Evolutionary conservation across 2,329 filamentous ascomycete species (phyloP), one percentile per base, ranked within the genome.

Genomic region (Cordyceps pruinosa): DNA sequence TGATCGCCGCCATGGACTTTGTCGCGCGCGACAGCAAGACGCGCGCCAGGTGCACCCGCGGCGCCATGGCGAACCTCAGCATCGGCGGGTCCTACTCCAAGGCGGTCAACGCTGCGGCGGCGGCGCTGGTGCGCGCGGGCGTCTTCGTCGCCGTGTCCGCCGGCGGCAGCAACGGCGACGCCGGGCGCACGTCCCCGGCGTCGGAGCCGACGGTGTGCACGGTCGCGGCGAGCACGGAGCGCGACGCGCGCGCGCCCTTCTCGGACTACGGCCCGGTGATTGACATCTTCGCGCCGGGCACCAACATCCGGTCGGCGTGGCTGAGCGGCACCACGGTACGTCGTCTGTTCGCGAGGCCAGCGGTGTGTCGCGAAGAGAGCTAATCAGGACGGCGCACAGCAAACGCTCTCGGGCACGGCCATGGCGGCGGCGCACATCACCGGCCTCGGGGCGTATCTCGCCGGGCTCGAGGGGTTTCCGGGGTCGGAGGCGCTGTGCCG

Each of bases 121-220:
- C 68, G 10, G 68, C 68, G 44, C 68, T 77, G 30, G 69, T 77
- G 60, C 59, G 59, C 23, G 65, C 68, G 1, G 77, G 77, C 32
- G 68, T 80, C 54, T 77, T 78, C 56, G 69, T 79, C 30, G 75
- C 74, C 56, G 78, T 79, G 8, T 78, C 79, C 5, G 79, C 78
- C 15, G 79, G 79, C 34, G 81, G 81, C 50, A 56, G 52, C 51
- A 61, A 61, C 39, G 28, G 42, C 10, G 60, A 63, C 23, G 61
- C 58, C 1, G 56, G 47, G 10, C 17, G 42, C 35, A 52, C 42
- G n/a, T 65, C 63, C 13, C 63, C 63, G n/a, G 62, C 61, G 8
- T 65, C 64, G 15, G 62, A 60, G 48, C 57, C 60, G 3, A 46
- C 56, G 9, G 60, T 60, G 21, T 63, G 63, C 57, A 62, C 64